Percentiles rank a stretch among this genome's conserved stretches.
phyloP scores from a whole-genome alignment of 139 green algal genomes.

The Monoraphidium neglectum region DNA sequence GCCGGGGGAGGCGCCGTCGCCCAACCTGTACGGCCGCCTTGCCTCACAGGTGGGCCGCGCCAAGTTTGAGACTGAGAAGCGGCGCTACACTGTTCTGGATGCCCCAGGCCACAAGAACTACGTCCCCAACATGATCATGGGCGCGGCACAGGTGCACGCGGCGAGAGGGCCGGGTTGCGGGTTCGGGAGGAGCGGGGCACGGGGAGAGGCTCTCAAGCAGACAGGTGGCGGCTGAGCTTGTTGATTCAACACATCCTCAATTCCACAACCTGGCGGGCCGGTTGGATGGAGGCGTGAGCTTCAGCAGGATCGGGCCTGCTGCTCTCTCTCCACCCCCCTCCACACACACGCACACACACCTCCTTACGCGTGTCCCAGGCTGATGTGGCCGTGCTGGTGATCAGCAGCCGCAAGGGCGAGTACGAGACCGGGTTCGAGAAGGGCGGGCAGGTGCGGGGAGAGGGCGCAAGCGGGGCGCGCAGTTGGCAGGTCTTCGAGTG shows the following conservation, averaged over 20 bases:
- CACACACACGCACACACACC: too few relatives aligned
- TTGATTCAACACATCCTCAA: too few relatives aligned
- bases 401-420: constrained; percentile 90
- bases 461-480: too few relatives aligned
- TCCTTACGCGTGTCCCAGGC: too few relatives aligned
- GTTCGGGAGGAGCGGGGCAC: neutral
- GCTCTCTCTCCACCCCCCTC: neutral
- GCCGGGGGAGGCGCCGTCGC: neutral
- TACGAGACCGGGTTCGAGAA: constrained; percentile 97
- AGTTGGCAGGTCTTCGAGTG: too few relatives aligned
- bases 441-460: constrained; percentile 85
- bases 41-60: constrained; percentile 82
- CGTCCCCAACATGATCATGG: constrained; percentile 98
- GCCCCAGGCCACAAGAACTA: constrained; percentile 98
- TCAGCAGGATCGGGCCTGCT: too few relatives aligned
- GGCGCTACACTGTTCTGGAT: constrained; percentile 95
- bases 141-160: constrained; percentile 50
- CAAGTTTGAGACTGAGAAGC: constrained; percentile 87
- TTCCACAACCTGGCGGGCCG: too few relatives aligned
- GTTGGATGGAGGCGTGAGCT: too few relatives aligned
- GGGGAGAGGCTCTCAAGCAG: neutral
- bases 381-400: constrained; percentile 90
- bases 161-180: neutral
- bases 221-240: too few relatives aligned
- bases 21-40: too few relatives aligned